Evolutionary conservation across 2,329 filamentous ascomycete genomes (phyloP), one percentile per base, ranked within the genome.

Genomic region (Pseudogymnoascus sp.): DNA sequence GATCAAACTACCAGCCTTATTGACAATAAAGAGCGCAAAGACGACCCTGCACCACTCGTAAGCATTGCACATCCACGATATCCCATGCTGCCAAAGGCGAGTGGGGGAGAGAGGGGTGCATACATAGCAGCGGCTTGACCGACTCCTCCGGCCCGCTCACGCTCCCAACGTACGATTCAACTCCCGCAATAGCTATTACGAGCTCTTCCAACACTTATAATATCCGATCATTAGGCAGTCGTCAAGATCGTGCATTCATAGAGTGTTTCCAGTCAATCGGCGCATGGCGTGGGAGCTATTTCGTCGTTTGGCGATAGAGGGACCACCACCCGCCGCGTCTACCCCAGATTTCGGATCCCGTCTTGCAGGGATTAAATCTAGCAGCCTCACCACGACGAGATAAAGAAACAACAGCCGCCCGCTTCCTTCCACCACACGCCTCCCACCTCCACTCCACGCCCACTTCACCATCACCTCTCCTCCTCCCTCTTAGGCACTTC

Each of bases 1-100:
- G 77, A 99, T 88, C 62, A 99, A 84, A 71, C 95, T 95, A 65
- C 93, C 95, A 68, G 95, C 93, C 83, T 99, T 99, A 82, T 97
- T 97, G 81, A 99, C 96, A 75, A 99, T 89, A 75, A 97, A 92
- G 73, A 99, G 88, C 65, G 93, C 87, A 77, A 96, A 95, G 76
- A 99, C 89, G 69, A 92, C 90, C 95, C 93, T 97, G 70, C 62
- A 60, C 38, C 17, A 13, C 40, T 60, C 17, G 64, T 57, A 33
- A 57, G 50, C n/a, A 57, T 33, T 57, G 50, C 50, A 5, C 26
- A 10, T 4, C 26, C n/a, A 31, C n/a, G 11, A 13, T 8, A 57
- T 57, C 50, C 50, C 11, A 7, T 33, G 26, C 50, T 57, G 50
- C 19, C 28, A 9, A 57, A 19, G 26, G 8, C n/a, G 1, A n/a